These are phyloP conservation scores for Verbascum thapsus DNA, from an alignment of 257 asterid species.

Conservation along the genomic window DNA sequence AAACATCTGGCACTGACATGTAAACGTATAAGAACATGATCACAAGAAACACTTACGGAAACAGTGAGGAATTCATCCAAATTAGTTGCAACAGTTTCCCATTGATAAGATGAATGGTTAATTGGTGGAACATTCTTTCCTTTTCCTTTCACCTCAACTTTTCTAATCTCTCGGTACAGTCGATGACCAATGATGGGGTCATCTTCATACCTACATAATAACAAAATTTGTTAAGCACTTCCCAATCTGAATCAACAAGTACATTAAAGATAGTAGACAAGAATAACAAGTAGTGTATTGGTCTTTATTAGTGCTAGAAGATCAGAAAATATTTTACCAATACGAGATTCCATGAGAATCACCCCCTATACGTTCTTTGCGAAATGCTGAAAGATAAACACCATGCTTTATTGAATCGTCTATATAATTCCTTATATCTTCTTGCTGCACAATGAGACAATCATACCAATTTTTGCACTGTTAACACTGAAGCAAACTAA, in stretches of 20 bases:
- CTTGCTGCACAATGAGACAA: constrained; percentile 80
- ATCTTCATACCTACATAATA: constrained; percentile 76
- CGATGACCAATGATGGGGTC: constrained; percentile 91
- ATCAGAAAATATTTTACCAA: constrained; percentile 56
- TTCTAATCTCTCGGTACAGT: constrained; percentile 82
- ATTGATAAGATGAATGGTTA: constrained; percentile 80
- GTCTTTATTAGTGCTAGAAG: constrained; percentile 5
- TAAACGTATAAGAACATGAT: background rate
- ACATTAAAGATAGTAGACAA: constrained; percentile 16
- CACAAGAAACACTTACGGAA: constrained; percentile 66
- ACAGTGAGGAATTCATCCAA: constrained; percentile 86
- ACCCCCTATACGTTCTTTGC: constrained; percentile 92
- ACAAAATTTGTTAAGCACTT: constrained; percentile 2
- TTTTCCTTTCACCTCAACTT: constrained; percentile 86
- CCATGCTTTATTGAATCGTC: constrained; percentile 84
- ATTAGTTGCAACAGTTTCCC: constrained; percentile 95
- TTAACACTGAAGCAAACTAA: constrained; percentile 4
- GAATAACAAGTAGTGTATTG: constrained; percentile 2
- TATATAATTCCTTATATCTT: constrained; percentile 80
- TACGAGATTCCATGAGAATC: constrained; percentile 92
- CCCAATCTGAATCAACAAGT: constrained; percentile 17
- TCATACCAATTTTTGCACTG: constrained; percentile 28
- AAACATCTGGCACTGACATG: constrained; percentile 11
- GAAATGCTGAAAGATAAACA: constrained; percentile 62
- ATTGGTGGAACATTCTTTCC: constrained; percentile 74